These are phyloP conservation scores for Brassica balearica DNA, from an alignment of 441 rosid species.

Conservation along the genomic window DNA sequence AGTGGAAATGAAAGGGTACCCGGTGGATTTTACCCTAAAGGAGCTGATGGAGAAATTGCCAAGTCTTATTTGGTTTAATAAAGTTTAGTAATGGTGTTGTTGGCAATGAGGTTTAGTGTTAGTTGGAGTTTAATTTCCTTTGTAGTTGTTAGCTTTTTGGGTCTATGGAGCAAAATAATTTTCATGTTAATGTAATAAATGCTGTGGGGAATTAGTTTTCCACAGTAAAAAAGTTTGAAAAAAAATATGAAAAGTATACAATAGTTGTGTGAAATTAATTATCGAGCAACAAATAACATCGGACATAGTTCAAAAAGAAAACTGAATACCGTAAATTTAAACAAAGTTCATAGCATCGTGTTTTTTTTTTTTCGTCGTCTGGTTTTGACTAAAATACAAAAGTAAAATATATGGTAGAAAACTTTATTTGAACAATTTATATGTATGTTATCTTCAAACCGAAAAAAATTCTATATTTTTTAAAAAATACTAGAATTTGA, in stretches of 20 bases:
- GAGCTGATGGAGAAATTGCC: slow-evolving; percentile 73
- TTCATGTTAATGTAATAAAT: slow-evolving; percentile 26
- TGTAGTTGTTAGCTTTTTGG: slow-evolving; percentile 21
- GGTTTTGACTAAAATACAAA: no score
- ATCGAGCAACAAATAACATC: slow-evolving; percentile 9
- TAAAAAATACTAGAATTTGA: no score
- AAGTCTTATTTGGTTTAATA: slow-evolving; percentile 45
- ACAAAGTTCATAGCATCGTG: background rate
- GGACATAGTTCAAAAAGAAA: background rate
- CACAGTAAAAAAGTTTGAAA: background rate
- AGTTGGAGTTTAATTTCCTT: slow-evolving; percentile 14
- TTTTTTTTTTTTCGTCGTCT: no score
- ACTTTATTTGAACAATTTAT: no score
- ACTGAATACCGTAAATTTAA: background rate
- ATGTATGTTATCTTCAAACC: no score
- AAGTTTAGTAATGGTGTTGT: slow-evolving; percentile 8
- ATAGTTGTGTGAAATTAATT: background rate
- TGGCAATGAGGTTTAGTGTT: slow-evolving; percentile 27
- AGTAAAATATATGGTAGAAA: no score
- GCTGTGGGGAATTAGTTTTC: background rate
- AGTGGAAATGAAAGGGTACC: slow-evolving; percentile 65
- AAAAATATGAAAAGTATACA: background rate
- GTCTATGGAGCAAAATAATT: slow-evolving; percentile 24
- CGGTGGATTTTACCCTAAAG: slow-evolving; percentile 83
- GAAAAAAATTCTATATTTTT: no score